Evolutionary conservation across 768 basidiomycete species (phyloP).

Genomic region (Serpula lacrymans): DNA sequence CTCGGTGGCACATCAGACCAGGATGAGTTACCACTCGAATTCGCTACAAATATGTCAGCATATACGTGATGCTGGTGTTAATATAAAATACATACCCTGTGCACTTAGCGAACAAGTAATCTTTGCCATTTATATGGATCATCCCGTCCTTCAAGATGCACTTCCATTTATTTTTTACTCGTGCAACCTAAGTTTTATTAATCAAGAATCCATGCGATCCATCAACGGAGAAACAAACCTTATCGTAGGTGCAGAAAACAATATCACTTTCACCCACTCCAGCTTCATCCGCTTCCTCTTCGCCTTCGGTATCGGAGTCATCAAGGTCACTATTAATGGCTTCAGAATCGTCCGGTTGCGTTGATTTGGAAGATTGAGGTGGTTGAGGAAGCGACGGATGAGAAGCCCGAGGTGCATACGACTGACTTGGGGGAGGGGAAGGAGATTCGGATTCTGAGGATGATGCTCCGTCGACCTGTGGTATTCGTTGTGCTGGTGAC

Average conservation of each 20-base stretch:
- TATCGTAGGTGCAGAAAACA: conserved; percentile 98
- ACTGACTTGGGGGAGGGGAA: conserved; percentile 57
- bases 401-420: conserved; percentile 65
- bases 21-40: conserved; percentile 40
- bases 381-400: conserved; percentile 78
- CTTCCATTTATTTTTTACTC: conserved; percentile 99
- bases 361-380: conserved; percentile 34
- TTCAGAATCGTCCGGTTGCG: conserved; percentile 58
- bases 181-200: conserved; percentile 65
- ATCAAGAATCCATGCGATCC: neutral
- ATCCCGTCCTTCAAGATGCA: conserved; percentile 96
- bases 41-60: conserved; percentile 26
- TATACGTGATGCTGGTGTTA: neutral
- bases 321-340: conserved; percentile 97
- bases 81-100: conserved; percentile 67
- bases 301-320: conserved; percentile 86
- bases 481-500: conserved; percentile 41
- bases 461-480: conserved; percentile 78
- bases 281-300: conserved; percentile 79
- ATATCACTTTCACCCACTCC: conserved; percentile 80
- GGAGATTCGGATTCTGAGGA: conserved; percentile 67
- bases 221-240: conserved; percentile 50
- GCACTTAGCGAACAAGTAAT: conserved; percentile 96
- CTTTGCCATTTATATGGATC: conserved; percentile 94
- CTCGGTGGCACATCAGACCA: neutral